Evolutionary conservation across 768 basidiomycete species (phyloP).

Genomic region (Ramaria rubella): DNA sequence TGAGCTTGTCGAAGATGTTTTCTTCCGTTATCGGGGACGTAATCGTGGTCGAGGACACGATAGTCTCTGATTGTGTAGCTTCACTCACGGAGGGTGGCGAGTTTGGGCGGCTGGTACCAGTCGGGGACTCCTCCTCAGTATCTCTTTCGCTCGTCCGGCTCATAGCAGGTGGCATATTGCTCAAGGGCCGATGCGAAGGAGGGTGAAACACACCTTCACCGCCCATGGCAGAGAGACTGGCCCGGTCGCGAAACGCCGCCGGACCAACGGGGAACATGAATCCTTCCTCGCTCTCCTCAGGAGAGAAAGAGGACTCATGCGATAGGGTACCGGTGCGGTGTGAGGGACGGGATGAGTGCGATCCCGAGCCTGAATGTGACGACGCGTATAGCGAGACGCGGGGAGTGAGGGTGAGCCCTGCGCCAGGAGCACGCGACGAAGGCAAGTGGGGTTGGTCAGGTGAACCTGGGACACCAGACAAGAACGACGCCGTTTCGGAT

Average conservation of each 20-base stretch:
- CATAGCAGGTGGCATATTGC: neutral
- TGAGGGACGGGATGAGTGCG: conserved; percentile 7
- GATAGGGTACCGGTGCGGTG: conserved; percentile 1
- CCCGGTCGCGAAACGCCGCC: neutral
- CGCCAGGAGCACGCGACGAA: neutral
- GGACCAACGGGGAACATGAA: neutral
- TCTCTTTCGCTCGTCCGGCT: conserved; percentile 1
- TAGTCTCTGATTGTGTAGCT: neutral
- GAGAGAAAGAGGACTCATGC: neutral
- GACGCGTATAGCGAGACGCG: conserved; percentile 2
- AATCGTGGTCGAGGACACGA: neutral
- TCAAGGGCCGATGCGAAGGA: neutral
- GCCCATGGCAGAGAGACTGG: conserved; percentile 9
- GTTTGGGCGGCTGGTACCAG: neutral
- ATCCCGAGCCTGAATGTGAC: neutral
- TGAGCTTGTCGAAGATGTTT: neutral
- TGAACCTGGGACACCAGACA: neutral
- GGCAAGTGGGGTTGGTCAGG: neutral
- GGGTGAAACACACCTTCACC: neutral
- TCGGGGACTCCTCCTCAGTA: neutral
- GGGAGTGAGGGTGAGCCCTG: conserved; percentile 4
- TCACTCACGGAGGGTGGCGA: conserved; percentile 1
- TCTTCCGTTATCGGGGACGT: neutral
- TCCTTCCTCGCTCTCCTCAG: conserved; percentile 3
- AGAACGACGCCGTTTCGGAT: conserved; percentile 3